A percentile compares a stretch with the other conserved stretches of the same genome.
Evolutionary conservation across 805 yeast genomes (phyloP).

Genomic region (Wickerhamiella brachini): DNA sequence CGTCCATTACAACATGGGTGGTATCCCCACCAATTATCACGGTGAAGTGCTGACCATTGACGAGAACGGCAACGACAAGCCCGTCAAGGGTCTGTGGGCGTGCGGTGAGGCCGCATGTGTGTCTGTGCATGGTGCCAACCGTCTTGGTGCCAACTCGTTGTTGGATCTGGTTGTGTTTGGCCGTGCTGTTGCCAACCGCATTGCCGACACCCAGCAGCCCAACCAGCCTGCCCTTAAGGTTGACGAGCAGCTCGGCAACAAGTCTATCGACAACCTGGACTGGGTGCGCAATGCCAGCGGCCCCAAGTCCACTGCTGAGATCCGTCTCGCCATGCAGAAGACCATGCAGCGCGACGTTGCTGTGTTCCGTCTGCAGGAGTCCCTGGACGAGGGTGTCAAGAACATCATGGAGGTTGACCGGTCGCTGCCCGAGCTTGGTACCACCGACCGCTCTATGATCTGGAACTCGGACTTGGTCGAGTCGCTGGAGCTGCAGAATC

Average conservation of each 20-base stretch:
- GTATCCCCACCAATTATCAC: conserved; percentile 94
- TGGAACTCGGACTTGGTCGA: conserved; percentile 98
- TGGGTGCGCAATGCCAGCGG: conserved; percentile 77
- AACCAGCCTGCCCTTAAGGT: conserved; percentile 74
- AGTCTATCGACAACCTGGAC: conserved; percentile 83
- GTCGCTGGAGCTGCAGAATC: conserved; percentile 89
- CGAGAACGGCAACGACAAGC: conserved; percentile 75
- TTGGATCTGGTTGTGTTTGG: conserved; percentile 95
- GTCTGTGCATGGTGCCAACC: conserved; percentile 98
- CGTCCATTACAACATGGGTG: conserved; percentile 99
- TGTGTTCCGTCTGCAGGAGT: conserved; percentile 87
- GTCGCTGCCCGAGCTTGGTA: conserved; percentile 60
- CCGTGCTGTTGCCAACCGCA: conserved; percentile 92
- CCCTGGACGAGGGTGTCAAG: conserved; percentile 81
- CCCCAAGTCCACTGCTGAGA: conserved; percentile 66
- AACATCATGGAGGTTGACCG: conserved; percentile 65
- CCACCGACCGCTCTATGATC: conserved; percentile 93
- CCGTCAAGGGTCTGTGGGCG: conserved; percentile 86
- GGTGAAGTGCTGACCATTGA: conserved; percentile 85
- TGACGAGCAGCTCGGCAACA: conserved; percentile 77
- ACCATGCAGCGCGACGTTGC: conserved; percentile 96
- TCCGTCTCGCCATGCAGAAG: conserved; percentile 86
- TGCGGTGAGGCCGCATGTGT: conserved; percentile 99
- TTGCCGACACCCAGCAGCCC: conserved; percentile 73
- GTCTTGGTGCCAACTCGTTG: conserved; percentile 96